phyloP scores from a whole-genome alignment of 2,329 filamentous ascomycete genomes.

The Aspergillus amoenus region DNA sequence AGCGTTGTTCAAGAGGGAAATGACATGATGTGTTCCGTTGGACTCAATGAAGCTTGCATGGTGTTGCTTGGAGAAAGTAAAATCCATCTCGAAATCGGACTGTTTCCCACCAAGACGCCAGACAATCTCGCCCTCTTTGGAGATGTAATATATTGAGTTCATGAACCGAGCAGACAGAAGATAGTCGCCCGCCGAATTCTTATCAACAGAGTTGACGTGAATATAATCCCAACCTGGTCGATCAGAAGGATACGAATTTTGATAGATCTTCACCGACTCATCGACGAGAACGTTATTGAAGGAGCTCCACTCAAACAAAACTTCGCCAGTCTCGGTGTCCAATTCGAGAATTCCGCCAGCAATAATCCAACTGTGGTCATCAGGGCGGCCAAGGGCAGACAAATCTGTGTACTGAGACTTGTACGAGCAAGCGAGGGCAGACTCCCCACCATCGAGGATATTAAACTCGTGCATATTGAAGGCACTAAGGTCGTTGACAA shows the following conservation, averaged over 20 bases:
- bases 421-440: conserved; percentile 33
- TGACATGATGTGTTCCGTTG: conserved; percentile 29
- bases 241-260: conserved; percentile 3
- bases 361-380: conserved; percentile 31
- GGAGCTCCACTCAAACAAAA: conserved; percentile 39
- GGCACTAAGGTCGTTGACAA: conserved; percentile 25
- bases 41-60: conserved; percentile 35
- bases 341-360: conserved; percentile 40
- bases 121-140: conserved; percentile 34
- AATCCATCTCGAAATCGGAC: conserved; percentile 32
- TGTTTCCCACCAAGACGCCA: conserved; percentile 41
- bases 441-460: conserved; percentile 35
- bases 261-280: conserved; percentile 28
- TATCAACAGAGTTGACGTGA: conserved; percentile 44
- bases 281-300: conserved; percentile 31
- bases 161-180: conserved; percentile 41
- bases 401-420: conserved; percentile 23
- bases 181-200: conserved; percentile 41
- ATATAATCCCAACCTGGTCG: conserved; percentile 35
- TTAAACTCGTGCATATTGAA: conserved; percentile 47
- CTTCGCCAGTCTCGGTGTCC: conserved; percentile 35
- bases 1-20: conserved; percentile 38
- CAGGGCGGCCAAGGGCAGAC: conserved; percentile 31
- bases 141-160: conserved; percentile 41
- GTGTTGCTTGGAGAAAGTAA: conserved; percentile 40